Base-by-base conservation (phyloP, 75 land plant species). In the Sequoia sempervirens region DNA sequence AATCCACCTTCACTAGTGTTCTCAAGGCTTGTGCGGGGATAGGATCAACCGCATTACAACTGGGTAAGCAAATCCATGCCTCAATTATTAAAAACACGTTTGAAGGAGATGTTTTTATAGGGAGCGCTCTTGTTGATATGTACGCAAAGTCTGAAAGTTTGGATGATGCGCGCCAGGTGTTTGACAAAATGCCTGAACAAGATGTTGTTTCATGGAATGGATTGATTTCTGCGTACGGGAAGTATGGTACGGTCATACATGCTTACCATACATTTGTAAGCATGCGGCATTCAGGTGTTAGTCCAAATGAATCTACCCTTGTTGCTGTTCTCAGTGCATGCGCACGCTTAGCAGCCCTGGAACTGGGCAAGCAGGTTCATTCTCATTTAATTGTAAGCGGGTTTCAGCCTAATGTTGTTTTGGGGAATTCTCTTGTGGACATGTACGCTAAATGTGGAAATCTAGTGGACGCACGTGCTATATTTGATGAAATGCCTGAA, bases 391-490 rank as follows among this genome's bases (percentile, higher is more conserved):
- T 36, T 34, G 23, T 79, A 23, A 70, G 46, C 32, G 84, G 84
- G 28, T 36, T 83, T 20, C 30, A 83, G 75, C 26, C 26, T 17
- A 43, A 83, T 73, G 84, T 83, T 28, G 34, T 18, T 37, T 36
- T 83, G 28, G 38, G 84, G 38, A 83, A 70, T 83, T 83, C 83
- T 23, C 84, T 83, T 41, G 15, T 83, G 14, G 75, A 70, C 81
- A 83, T 83, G 81, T 83, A 83, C 74, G 30, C 43, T 43, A 83
- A 83, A 72, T 83, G 84, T 72, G 84, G 75, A 37, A 73, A 30
- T 37, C 11, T 70, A 9, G 37, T 10, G 18, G 81, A 83, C 36
- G 84, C 84, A 3, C 10, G 36, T 17, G 13, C 15, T 17, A 43
- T 83, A 3, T 83, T 83, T 70, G 85, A 34, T 70, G 46, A 70